phyloP scores from a whole-genome alignment of 495 filamentous ascomycete genomes.

The Letharia lupina region DNA sequence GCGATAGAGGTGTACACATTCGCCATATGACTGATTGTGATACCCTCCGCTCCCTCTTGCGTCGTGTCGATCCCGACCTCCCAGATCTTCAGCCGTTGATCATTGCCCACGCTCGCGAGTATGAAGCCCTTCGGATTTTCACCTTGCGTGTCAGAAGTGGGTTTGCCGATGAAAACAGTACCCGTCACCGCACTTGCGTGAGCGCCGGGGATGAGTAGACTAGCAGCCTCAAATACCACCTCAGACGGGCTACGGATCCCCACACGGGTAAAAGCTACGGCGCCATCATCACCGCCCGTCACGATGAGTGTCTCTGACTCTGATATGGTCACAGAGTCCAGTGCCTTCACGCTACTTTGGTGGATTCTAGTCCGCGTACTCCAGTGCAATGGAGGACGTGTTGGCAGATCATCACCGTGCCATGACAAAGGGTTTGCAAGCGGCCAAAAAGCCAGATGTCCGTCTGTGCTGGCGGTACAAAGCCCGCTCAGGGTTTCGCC shows the following conservation, averaged over 20 bases:
- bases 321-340: constrained; percentile 34
- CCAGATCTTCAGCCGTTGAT: constrained; percentile 79
- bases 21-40: constrained; percentile 30
- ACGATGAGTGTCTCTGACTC: constrained; percentile 42
- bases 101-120: constrained; percentile 61
- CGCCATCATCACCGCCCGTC: constrained; percentile 83
- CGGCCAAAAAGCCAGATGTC: constrained; percentile 49
- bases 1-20: constrained; percentile 14
- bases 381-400: not conserved
- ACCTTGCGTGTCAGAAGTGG: too few species aligned
- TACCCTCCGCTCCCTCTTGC: constrained; percentile 24
- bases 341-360: constrained; percentile 64
- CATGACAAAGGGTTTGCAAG: constrained; percentile 18
- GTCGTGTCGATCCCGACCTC: constrained; percentile 33
- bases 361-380: constrained; percentile 42
- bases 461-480: constrained; percentile 56
- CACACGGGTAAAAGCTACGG: constrained; percentile 48
- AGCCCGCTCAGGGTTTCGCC: constrained; percentile 24
- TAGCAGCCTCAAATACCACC: not conserved
- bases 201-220: constrained; percentile 54
- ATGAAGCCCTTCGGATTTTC: constrained; percentile 10
- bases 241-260: constrained; percentile 9
- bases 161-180: constrained; percentile 38
- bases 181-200: constrained; percentile 77
- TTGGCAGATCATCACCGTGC: constrained; percentile 13